Conservation (phyloP, 1,284 basidiomycete species). For the Leccinum huronense region DNA sequence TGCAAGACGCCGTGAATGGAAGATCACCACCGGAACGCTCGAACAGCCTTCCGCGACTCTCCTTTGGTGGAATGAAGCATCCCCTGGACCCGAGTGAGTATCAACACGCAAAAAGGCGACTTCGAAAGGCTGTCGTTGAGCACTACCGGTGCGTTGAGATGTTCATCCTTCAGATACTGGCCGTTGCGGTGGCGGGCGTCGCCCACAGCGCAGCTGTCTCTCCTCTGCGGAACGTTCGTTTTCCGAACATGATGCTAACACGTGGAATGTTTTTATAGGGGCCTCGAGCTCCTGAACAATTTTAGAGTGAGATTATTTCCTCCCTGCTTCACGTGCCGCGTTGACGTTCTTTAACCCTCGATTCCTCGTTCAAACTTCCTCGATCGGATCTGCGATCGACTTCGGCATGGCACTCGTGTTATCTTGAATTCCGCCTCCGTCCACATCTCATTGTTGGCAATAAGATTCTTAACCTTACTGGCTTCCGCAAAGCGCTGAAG, state of each 20-base stretch:
- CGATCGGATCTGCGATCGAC: slow-evolving; percentile 2
- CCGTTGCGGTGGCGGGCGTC: background rate
- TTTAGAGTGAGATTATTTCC: slow-evolving; percentile 62
- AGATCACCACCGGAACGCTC: slow-evolving; percentile 6
- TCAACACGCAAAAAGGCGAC: slow-evolving; percentile 74
- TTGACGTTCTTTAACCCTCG: background rate
- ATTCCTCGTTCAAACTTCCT: background rate
- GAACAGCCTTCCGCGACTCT: slow-evolving; percentile 2
- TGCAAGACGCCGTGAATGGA: background rate
- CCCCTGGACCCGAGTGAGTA: slow-evolving; percentile 73
- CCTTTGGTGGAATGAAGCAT: slow-evolving; percentile 9
- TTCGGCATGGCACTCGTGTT: background rate
- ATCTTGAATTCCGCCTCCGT: background rate
- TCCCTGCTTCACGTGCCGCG: background rate
- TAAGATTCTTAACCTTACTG: slow-evolving; percentile 84
- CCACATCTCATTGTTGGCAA: background rate
- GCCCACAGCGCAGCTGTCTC: background rate
- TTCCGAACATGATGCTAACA: slow-evolving; percentile 15
- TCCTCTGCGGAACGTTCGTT: background rate
- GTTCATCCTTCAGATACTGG: background rate
- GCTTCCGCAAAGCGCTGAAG: slow-evolving; percentile 89
- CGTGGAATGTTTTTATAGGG: slow-evolving; percentile 38
- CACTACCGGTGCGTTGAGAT: slow-evolving; percentile 64
- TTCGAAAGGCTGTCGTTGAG: slow-evolving; percentile 81
- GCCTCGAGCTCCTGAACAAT: slow-evolving; percentile 80